Evolutionary conservation across 352 stramenopile species (phyloP).

Genomic region (Phytophthora agathidicida): DNA sequence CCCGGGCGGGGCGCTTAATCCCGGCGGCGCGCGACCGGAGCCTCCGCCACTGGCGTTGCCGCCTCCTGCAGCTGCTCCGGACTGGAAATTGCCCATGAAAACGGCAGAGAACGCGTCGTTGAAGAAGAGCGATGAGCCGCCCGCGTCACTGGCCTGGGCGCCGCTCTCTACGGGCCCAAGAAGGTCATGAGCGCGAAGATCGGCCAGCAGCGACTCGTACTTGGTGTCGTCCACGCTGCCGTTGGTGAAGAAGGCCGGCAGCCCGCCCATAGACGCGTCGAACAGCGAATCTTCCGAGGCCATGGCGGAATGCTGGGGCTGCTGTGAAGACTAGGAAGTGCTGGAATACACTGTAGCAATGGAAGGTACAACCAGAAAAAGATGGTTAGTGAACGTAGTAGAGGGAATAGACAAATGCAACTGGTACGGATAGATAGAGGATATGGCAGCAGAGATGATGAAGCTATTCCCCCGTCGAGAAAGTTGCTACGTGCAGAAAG

Average conservation of each 20-base stretch:
- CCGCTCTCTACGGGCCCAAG: conserved; percentile 67
- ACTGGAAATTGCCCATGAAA: conserved; percentile 84
- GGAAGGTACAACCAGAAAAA: neutral
- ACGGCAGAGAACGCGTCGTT: conserved; percentile 86
- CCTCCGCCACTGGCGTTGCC: conserved; percentile 21
- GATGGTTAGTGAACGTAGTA: conserved; percentile 12
- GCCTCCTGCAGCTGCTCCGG: conserved; percentile 9
- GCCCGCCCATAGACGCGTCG: conserved; percentile 46
- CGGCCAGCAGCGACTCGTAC: conserved; percentile 86
- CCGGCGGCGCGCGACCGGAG: conserved; percentile 42
- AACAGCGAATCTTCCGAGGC: conserved; percentile 52
- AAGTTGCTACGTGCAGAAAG: neutral
- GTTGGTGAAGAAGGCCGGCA: conserved; percentile 84
- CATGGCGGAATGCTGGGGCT: conserved; percentile 28
- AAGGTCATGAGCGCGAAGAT: conserved; percentile 85
- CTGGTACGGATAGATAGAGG: conserved; percentile 14
- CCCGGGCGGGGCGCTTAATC: conserved; percentile 64
- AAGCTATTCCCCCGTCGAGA: neutral
- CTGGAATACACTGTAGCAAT: neutral
- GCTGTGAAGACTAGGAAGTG: neutral
- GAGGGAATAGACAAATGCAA: neutral
- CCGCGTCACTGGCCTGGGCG: conserved; percentile 14
- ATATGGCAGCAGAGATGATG: conserved; percentile 2
- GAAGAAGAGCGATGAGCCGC: conserved; percentile 80
- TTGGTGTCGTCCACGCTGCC: conserved; percentile 85